Percentiles rank a stretch among this genome's conserved stretches.
Conservation (phyloP, 2,329 filamentous ascomycete genomes). For the Akanthomyces muscarius region DNA sequence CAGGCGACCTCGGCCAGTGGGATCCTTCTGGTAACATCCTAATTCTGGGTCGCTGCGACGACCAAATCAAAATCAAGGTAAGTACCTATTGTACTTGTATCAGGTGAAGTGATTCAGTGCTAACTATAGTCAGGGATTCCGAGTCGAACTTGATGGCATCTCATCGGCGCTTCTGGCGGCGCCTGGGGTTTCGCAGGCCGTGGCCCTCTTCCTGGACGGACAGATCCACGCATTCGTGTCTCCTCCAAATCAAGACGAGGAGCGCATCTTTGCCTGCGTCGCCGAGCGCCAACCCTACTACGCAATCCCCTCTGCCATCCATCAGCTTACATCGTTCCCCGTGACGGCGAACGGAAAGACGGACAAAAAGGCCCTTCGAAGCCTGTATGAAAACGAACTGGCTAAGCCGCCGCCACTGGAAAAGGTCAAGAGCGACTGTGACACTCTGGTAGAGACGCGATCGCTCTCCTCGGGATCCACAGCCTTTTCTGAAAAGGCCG, state of each 20-base stretch:
- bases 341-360: constrained; percentile 55
- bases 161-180: constrained; percentile 45
- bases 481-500: constrained; percentile 22
- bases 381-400: constrained; percentile 20
- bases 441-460: constrained; percentile 27
- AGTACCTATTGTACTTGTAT: background rate
- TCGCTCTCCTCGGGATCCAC: constrained; percentile 28
- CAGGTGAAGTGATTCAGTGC: background rate
- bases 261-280: constrained; percentile 37
- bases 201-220: constrained; percentile 43
- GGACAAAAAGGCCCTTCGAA: constrained; percentile 45
- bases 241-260: constrained; percentile 31
- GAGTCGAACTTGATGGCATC: constrained; percentile 57
- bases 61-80: constrained; percentile 59
- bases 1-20: constrained; percentile 56
- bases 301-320: constrained; percentile 46
- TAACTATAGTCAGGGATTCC: constrained; percentile 44
- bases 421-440: constrained; percentile 21
- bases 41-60: constrained; percentile 54
- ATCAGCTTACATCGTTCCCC: constrained; percentile 41
- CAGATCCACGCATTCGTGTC: constrained; percentile 50
- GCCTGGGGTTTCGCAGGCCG: constrained; percentile 44
- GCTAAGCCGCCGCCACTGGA: background rate
- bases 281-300: constrained; percentile 50
- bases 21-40: constrained; percentile 49